A percentile compares a stretch with the other conserved stretches of the same genome.
Conservation (phyloP, 2,329 filamentous ascomycete genomes). For the Lecanicillium sp. region DNA sequence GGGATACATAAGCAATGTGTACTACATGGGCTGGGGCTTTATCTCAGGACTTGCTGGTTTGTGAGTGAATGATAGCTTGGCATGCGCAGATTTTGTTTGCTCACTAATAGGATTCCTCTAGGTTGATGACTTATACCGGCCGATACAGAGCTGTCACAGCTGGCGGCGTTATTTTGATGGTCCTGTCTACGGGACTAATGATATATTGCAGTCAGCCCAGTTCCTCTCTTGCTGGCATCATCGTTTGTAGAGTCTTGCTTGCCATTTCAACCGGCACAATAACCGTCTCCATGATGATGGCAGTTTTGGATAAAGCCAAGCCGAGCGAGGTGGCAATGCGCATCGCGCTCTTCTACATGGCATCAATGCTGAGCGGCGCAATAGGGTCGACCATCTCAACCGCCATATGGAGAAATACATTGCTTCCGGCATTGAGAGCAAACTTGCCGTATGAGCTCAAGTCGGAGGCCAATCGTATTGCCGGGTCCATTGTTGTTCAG, state of each 20-base stretch:
- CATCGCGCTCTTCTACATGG: constrained; percentile 1
- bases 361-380: not conserved
- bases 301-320: not conserved
- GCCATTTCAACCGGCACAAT: not conserved
- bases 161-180: not conserved
- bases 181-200: not conserved
- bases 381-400: not conserved
- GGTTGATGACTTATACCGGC: not conserved
- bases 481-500: not conserved
- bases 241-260: not conserved
- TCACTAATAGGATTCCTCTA: not conserved
- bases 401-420: not conserved
- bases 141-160: not conserved
- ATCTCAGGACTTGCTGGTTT: not conserved
- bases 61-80: no score
- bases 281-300: constrained; percentile 1
- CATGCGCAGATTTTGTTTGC: not conserved
- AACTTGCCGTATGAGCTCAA: not conserved
- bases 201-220: not conserved
- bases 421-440: not conserved
- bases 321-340: not conserved
- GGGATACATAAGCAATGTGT: not conserved
- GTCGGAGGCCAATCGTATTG: not conserved
- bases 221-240: not conserved
- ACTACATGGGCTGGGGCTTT: not conserved